Conservation (phyloP, 2,329 filamentous ascomycete genomes). For the Penicillium thymicola region DNA sequence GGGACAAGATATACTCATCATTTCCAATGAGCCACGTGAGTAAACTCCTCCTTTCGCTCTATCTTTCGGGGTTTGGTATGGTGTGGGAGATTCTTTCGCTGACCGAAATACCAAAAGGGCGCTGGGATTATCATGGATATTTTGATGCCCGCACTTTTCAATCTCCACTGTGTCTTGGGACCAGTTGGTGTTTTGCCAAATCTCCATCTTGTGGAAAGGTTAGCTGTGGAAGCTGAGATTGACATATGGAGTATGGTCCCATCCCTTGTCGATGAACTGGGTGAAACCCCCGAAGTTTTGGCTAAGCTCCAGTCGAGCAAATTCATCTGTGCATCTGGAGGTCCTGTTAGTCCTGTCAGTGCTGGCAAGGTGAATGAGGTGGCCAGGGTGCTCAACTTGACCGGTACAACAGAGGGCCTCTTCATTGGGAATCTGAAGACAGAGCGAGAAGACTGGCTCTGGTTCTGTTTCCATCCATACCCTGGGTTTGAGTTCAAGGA, state of each 20-base stretch:
- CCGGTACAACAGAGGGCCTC: background rate
- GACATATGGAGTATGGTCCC: background rate
- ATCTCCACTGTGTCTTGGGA: background rate
- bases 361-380: background rate
- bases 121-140: background rate
- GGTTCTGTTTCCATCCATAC: background rate
- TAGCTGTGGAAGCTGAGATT: background rate
- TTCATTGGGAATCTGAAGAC: background rate
- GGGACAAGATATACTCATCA: background rate
- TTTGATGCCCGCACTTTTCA: background rate
- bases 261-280: background rate
- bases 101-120: background rate
- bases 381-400: background rate
- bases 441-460: background rate
- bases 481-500: background rate
- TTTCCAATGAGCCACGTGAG: background rate
- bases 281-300: background rate
- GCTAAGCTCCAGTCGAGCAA: background rate
- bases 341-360: background rate
- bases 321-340: background rate
- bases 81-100: background rate
- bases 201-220: background rate
- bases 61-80: too few species aligned
- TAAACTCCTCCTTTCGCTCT: background rate
- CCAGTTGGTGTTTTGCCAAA: background rate